Conservation (phyloP, 108 stramenopile genomes). For the Nitzschia putrida region DNA sequence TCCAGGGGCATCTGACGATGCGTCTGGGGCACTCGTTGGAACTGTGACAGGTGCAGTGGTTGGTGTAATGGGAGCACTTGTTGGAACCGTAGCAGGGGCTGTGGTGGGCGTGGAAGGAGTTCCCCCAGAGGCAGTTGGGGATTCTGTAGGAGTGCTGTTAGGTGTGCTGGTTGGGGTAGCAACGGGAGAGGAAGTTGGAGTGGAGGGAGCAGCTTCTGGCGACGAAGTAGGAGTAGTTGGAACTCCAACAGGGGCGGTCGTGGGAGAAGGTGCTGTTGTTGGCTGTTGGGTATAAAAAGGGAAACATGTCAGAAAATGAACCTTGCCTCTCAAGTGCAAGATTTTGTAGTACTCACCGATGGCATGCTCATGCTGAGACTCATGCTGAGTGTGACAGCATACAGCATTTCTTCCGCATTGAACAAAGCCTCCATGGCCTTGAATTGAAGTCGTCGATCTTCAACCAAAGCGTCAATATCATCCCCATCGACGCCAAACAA, state of each 20-base stretch:
- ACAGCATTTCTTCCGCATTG: constrained; percentile 8
- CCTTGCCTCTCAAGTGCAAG: background rate
- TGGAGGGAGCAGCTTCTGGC: background rate
- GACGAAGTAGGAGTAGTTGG: background rate
- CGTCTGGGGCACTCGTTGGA: background rate
- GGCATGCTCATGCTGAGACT: constrained; percentile 20
- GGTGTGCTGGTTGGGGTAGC: background rate
- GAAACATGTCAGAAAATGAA: too few species aligned
- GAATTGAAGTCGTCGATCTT: constrained; percentile 7
- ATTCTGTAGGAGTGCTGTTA: background rate
- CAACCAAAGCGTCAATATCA: background rate
- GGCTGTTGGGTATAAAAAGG: too few species aligned
- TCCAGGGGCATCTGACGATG: background rate
- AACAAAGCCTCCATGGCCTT: constrained; percentile 16
- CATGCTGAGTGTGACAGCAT: constrained; percentile 1
- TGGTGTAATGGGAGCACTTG: background rate
- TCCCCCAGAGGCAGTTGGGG: background rate
- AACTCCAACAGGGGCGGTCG: background rate
- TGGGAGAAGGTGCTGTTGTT: too few species aligned
- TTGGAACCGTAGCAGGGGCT: background rate
- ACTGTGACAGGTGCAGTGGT: background rate
- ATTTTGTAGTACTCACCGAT: background rate
- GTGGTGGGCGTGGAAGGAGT: too few species aligned
- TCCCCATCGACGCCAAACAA: background rate
- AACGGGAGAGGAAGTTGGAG: background rate